Evolutionary conservation across 2,329 filamentous ascomycete species (phyloP).

Genomic region (Fonsecaea pedrosoi): DNA sequence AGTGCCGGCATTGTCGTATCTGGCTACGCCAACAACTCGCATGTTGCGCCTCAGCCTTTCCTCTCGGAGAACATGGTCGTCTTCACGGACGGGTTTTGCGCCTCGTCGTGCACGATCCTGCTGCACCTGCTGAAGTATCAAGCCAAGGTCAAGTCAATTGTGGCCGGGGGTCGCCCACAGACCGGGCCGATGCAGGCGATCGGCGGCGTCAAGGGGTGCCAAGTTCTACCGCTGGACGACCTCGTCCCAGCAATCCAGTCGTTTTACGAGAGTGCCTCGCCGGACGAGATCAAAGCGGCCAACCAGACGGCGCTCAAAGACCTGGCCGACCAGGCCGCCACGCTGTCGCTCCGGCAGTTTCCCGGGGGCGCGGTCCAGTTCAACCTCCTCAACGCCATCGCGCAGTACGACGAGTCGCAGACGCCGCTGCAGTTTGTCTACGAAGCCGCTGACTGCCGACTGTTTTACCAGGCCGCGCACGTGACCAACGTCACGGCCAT

Average conservation of each 20-base stretch:
- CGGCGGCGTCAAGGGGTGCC: constrained; percentile 66
- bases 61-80: constrained; percentile 60
- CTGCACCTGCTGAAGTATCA: constrained; percentile 61
- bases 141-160: constrained; percentile 63
- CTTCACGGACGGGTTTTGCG: constrained; percentile 61
- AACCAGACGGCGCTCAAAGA: constrained; percentile 35
- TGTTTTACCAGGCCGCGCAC: constrained; percentile 65
- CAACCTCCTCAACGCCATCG: constrained; percentile 15
- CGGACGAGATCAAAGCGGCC: constrained; percentile 10
- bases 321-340: constrained; percentile 19
- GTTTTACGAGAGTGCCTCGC: constrained; percentile 15
- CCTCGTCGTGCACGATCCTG: constrained; percentile 65
- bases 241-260: constrained; percentile 3
- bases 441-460: constrained; percentile 65
- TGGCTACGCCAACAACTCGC: constrained; percentile 55
- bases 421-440: constrained; percentile 67
- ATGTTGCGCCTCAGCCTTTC: constrained; percentile 60
- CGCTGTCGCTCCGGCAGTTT: constrained; percentile 40
- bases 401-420: constrained; percentile 47
- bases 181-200: constrained; percentile 65
- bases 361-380: constrained; percentile 53
- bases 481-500: constrained; percentile 58
- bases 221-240: constrained; percentile 21
- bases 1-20: constrained; percentile 48
- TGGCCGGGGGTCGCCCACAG: constrained; percentile 65